Percentiles rank a stretch among this genome's conserved stretches.
phyloP scores from a whole-genome alignment of 495 filamentous ascomycete species.

The Aspergillus homomorphus region DNA sequence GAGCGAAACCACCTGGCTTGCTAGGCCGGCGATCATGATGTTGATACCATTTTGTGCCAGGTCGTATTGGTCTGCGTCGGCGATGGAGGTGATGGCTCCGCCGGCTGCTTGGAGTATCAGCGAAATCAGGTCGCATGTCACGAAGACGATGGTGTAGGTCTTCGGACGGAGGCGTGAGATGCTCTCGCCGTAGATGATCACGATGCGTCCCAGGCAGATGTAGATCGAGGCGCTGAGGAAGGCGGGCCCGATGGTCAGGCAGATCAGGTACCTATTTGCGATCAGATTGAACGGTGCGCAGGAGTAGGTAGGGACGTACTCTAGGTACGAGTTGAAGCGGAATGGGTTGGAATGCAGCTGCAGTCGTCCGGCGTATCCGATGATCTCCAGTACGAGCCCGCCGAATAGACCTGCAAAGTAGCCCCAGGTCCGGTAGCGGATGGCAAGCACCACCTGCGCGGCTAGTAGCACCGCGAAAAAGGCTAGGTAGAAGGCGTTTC shows the following conservation, averaged over 20 bases:
- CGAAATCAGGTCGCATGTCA: constrained; percentile 53
- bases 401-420: constrained; percentile 24
- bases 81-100: constrained; percentile 49
- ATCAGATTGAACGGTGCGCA: not conserved
- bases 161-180: constrained; percentile 49
- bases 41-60: constrained; percentile 38
- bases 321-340: constrained; percentile 25
- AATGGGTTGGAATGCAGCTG: constrained; percentile 34
- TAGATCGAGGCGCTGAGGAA: constrained; percentile 59
- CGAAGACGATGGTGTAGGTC: constrained; percentile 53
- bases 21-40: constrained; percentile 54
- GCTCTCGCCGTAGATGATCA: constrained; percentile 45
- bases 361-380: constrained; percentile 35
- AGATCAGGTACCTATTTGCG: constrained; percentile 42
- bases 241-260: constrained; percentile 54
- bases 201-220: constrained; percentile 53
- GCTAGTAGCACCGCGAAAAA: constrained; percentile 28
- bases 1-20: constrained; percentile 53
- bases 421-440: constrained; percentile 31
- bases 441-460: constrained; percentile 25
- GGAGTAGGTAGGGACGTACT: constrained; percentile 25
- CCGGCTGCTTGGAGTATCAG: constrained; percentile 55
- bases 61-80: constrained; percentile 32
- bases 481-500: constrained; percentile 35
- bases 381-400: constrained; percentile 32